These are phyloP conservation scores for Phytophthora hibernalis DNA, from an alignment of 352 stramenopile species.

Conservation along the genomic window DNA sequence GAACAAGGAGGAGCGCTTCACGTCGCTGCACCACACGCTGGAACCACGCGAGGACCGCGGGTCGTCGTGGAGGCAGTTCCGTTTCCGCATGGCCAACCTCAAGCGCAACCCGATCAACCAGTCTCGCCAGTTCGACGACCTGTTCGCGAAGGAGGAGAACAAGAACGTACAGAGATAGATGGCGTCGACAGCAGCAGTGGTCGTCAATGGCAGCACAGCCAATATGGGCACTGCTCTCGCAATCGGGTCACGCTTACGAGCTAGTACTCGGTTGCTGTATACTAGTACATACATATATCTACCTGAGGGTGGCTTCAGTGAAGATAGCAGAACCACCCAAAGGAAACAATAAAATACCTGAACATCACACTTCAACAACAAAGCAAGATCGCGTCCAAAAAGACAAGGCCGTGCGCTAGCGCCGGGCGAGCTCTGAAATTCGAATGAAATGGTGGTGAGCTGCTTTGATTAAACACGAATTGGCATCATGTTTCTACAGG, in stretches of 20 bases:
- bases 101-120: slow-evolving; percentile 79
- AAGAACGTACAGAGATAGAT: slow-evolving; percentile 58
- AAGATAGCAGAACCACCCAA: not conserved
- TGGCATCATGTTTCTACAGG: too few relatives aligned
- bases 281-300: not conserved
- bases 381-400: too few relatives aligned
- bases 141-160: slow-evolving; percentile 68
- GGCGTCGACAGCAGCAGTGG: not conserved
- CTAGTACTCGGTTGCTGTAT: not conserved
- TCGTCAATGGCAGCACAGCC: not conserved
- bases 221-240: not conserved
- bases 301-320: not conserved
- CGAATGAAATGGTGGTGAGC: too few relatives aligned
- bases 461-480: too few relatives aligned
- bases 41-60: slow-evolving; percentile 46
- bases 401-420: too few relatives aligned
- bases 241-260: not conserved
- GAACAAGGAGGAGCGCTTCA: too few relatives aligned
- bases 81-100: slow-evolving; percentile 71
- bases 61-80: slow-evolving; percentile 62
- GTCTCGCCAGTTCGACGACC: slow-evolving; percentile 66
- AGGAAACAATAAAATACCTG: not conserved
- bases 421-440: too few relatives aligned
- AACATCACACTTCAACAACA: not conserved
- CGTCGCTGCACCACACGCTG: slow-evolving; percentile 50